Percentiles rank a stretch among this genome's conserved stretches.
phyloP scores from a whole-genome alignment of 2,329 filamentous ascomycete species.

The Venturia effusa region DNA sequence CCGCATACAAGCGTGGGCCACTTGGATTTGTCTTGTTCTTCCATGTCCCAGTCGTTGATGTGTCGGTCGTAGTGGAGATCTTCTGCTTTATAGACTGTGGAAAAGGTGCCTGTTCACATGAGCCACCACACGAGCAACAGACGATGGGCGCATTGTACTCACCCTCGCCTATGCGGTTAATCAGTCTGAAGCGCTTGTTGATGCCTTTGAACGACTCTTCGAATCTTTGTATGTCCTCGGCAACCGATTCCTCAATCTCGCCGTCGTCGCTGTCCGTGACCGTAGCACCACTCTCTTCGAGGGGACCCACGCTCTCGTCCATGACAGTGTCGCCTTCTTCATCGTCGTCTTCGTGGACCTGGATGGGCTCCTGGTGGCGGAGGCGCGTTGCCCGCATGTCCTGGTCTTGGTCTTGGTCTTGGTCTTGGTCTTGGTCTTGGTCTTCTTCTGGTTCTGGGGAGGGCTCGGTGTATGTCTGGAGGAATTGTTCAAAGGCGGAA shows the following conservation, averaged over 20 bases:
- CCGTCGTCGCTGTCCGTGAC: constrained; percentile 38
- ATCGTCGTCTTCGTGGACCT: constrained; percentile 9
- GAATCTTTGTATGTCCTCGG: constrained; percentile 79
- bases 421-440: neutral
- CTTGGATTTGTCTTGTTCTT: constrained; percentile 50
- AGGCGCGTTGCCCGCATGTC: neutral
- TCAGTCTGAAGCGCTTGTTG: constrained; percentile 71
- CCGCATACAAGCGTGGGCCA: constrained; percentile 54
- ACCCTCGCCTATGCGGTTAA: constrained; percentile 97
- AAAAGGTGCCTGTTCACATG: constrained; percentile 67
- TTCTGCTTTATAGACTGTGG: constrained; percentile 97
- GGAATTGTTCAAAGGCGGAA: neutral
- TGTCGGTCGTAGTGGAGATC: constrained; percentile 77
- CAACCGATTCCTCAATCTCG: constrained; percentile 55
- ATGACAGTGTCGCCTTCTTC: constrained; percentile 27
- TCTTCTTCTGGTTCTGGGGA: neutral
- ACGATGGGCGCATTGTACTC: constrained; percentile 15
- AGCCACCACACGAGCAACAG: constrained; percentile 17
- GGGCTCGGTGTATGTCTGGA: neutral
- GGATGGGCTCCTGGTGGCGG: constrained; percentile 1
- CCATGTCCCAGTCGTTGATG: constrained; percentile 76
- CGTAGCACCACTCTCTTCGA: constrained; percentile 40
- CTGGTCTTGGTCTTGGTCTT: neutral
- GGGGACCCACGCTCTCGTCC: constrained; percentile 38
- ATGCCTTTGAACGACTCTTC: constrained; percentile 76